These are phyloP conservation scores for Aspergillus sp. DNA, from an alignment of 2,329 filamentous ascomycete species.

Conservation along the genomic window DNA sequence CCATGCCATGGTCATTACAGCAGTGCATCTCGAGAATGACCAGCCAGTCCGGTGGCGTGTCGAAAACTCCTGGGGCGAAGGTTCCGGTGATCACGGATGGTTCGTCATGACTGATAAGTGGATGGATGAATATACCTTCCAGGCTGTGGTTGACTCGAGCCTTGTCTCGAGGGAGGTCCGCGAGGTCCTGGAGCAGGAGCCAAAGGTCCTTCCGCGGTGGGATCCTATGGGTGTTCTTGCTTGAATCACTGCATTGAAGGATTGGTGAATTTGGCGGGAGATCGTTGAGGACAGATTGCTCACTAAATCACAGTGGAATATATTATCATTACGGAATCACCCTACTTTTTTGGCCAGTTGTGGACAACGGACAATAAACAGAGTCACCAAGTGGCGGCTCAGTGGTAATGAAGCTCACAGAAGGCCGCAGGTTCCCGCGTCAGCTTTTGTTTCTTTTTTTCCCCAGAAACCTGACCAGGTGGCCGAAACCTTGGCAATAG, in stretches of 20 bases:
- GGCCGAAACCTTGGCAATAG: too few species aligned
- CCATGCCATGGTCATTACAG: constrained; percentile 89
- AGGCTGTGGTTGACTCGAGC: constrained; percentile 78
- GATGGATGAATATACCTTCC: constrained; percentile 83
- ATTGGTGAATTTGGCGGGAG: too few species aligned
- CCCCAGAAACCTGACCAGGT: too few species aligned
- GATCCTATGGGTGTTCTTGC: constrained; percentile 79
- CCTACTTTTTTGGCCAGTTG: too few species aligned
- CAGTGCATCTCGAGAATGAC: constrained; percentile 74
- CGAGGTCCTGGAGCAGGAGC: constrained; percentile 72
- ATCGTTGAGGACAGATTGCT: too few species aligned
- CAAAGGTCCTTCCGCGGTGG: constrained; percentile 75
- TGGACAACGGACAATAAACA: too few species aligned
- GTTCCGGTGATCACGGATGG: constrained; percentile 75
- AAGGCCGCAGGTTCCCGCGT: too few species aligned
- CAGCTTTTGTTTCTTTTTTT: too few species aligned
- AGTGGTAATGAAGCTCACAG: too few species aligned
- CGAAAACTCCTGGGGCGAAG: constrained; percentile 81
- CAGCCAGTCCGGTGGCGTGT: constrained; percentile 79
- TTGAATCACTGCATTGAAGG: constrained; percentile 35
- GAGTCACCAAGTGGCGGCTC: too few species aligned
- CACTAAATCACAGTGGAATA: too few species aligned
- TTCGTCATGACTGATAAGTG: constrained; percentile 86
- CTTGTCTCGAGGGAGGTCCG: constrained; percentile 68
- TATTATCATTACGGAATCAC: too few species aligned